phyloP scores from a whole-genome alignment of 768 basidiomycete species.

The Paxillus ammoniavirescens region DNA sequence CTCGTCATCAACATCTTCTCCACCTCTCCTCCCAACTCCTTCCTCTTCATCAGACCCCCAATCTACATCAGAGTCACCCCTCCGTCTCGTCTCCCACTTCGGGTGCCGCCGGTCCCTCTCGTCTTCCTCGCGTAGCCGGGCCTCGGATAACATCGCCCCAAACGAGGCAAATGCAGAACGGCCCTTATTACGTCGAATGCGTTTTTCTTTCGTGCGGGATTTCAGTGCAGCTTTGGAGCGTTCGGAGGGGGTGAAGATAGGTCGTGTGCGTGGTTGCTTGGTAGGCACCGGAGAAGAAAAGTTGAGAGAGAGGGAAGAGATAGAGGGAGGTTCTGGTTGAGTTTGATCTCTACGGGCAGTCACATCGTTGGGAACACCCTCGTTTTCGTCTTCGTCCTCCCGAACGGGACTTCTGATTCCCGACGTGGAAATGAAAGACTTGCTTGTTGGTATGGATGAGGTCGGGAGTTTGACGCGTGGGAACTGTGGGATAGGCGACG shows the following conservation, averaged over 20 bases:
- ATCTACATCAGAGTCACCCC: constrained; percentile 66
- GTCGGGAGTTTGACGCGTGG: constrained; percentile 16
- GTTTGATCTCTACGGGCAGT: not conserved
- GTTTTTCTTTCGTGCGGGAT: constrained; percentile 19
- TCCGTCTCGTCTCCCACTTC: constrained; percentile 49
- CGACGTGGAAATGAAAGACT: not conserved
- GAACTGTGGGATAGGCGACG: constrained; percentile 12
- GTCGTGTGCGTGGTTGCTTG: constrained; percentile 28
- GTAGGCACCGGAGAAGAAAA: constrained; percentile 1
- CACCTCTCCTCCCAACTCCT: constrained; percentile 16
- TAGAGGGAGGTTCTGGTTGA: constrained; percentile 14
- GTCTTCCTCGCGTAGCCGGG: constrained; percentile 38
- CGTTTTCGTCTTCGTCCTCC: constrained; percentile 3
- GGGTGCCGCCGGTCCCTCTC: constrained; percentile 33
- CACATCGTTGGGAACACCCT: not conserved
- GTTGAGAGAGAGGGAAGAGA: constrained; percentile 29
- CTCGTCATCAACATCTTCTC: constrained; percentile 21
- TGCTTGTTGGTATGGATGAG: constrained; percentile 27
- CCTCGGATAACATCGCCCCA: constrained; percentile 57
- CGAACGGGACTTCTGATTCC: constrained; percentile 8
- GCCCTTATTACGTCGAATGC: constrained; percentile 14
- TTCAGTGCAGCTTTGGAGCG: constrained; percentile 24
- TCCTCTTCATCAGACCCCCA: constrained; percentile 53
- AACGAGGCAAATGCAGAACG: constrained; percentile 44
- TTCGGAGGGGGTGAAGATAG: constrained; percentile 27